phyloP scores from a whole-genome alignment of 2,329 filamentous ascomycete genomes.

The Ceratocystis cubensis region DNA sequence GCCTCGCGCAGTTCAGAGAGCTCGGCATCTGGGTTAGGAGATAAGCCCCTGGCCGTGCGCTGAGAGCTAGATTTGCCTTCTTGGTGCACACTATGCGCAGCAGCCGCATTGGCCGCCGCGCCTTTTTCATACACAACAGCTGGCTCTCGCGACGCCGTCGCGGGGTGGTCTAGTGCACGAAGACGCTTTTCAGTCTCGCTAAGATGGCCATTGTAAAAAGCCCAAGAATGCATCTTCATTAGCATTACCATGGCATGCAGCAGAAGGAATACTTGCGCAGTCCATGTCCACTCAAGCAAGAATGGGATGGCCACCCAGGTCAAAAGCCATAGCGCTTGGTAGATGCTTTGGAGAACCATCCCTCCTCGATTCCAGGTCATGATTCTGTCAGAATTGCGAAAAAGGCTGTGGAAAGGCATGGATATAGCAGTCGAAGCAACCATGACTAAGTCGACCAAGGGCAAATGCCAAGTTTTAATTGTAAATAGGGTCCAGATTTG shows the following conservation, averaged over 20 bases:
- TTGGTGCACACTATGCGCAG: constrained; percentile 19
- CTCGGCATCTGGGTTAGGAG: constrained; percentile 32
- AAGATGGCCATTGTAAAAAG: constrained; percentile 94
- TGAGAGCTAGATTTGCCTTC: constrained; percentile 23
- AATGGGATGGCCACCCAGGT: constrained; percentile 83
- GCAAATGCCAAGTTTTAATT: constrained; percentile 78
- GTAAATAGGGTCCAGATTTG: constrained; percentile 83
- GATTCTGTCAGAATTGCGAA: constrained; percentile 40
- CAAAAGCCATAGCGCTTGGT: constrained; percentile 64
- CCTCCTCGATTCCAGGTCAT: constrained; percentile 66
- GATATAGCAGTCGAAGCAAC: constrained; percentile 59
- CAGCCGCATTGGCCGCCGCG: constrained; percentile 30
- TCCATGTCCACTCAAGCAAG: constrained; percentile 84
- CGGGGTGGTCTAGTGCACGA: constrained; percentile 63
- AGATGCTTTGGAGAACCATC: constrained; percentile 70
- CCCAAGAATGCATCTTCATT: constrained; percentile 99
- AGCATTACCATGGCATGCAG: constrained; percentile 81
- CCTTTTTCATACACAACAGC: constrained; percentile 61
- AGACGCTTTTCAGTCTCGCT: constrained; percentile 75
- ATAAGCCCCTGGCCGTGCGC: constrained; percentile 19
- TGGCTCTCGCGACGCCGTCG: constrained; percentile 48
- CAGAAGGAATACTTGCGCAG: constrained; percentile 86
- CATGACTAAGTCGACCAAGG: constrained; percentile 74
- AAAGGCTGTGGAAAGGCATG: constrained; percentile 59
- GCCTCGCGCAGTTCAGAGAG: constrained; percentile 66